phyloP scores from a whole-genome alignment of 2,329 filamentous ascomycete genomes.

The Dendryphion nanum region DNA sequence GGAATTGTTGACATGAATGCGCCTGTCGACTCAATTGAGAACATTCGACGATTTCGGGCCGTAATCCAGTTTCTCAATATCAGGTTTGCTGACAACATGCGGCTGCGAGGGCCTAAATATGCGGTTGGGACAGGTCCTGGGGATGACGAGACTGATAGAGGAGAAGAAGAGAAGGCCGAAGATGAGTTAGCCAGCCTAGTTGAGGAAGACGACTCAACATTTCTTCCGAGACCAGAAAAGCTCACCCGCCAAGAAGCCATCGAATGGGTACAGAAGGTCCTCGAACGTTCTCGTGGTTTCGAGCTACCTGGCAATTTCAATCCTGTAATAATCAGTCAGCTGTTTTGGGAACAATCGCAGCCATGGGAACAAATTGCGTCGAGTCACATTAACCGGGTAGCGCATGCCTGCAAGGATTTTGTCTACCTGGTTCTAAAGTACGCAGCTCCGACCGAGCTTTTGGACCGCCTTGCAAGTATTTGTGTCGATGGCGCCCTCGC shows the following conservation, averaged over 20 bases:
- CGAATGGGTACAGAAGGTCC: too few relatives aligned
- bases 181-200: background rate
- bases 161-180: background rate
- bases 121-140: too few relatives aligned
- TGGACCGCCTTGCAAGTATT: background rate
- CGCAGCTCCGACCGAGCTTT: background rate
- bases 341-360: conserved; percentile 58
- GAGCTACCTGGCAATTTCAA: conserved; percentile 63
- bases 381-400: conserved; percentile 36
- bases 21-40: too few relatives aligned
- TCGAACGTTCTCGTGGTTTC: too few relatives aligned
- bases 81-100: background rate
- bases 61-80: background rate
- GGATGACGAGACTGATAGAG: too few relatives aligned
- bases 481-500: background rate
- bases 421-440: conserved; percentile 32
- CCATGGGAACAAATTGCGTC: conserved; percentile 50
- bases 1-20: background rate
- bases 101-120: background rate
- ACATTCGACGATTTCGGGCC: background rate
- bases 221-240: too few relatives aligned
- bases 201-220: too few relatives aligned
- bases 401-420: too few relatives aligned
- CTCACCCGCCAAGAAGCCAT: too few relatives aligned
- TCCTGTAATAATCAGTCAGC: conserved; percentile 55